Conservation (phyloP, 306 rosid species). For the Quercus rubra region DNA sequence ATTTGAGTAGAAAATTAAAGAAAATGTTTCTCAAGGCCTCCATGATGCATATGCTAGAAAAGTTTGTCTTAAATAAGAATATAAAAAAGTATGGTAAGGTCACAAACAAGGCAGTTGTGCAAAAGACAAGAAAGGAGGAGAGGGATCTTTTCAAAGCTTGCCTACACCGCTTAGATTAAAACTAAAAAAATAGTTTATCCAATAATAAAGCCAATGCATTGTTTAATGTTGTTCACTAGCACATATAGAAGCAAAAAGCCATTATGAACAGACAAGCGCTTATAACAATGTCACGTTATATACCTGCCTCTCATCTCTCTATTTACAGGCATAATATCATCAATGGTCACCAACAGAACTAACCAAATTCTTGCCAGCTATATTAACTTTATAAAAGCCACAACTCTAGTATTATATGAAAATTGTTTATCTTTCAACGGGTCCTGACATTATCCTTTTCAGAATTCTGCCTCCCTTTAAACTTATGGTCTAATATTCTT, state of each 20-base stretch:
- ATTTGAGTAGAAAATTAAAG: neutral
- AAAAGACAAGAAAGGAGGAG: neutral
- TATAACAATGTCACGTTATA: no score
- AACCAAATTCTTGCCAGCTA: no score
- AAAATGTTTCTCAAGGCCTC: neutral
- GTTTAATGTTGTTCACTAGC: neutral
- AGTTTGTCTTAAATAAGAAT: neutral
- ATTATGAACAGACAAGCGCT: neutral
- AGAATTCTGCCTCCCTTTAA: no score
- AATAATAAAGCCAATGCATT: neutral
- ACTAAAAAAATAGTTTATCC: neutral
- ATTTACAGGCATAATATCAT: no score
- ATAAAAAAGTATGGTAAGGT: neutral
- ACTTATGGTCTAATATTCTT: no score
- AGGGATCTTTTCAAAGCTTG: neutral
- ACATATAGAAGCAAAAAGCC: neutral
- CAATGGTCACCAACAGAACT: no score
- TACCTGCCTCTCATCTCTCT: no score
- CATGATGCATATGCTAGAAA: neutral
- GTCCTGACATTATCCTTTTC: no score
- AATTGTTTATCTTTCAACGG: no score
- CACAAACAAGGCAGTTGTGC: neutral
- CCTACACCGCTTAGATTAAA: neutral
- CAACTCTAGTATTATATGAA: no score
- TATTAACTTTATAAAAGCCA: no score